phyloP scores from a whole-genome alignment of 768 basidiomycete genomes.

The Cyclocybe cylindracea region DNA sequence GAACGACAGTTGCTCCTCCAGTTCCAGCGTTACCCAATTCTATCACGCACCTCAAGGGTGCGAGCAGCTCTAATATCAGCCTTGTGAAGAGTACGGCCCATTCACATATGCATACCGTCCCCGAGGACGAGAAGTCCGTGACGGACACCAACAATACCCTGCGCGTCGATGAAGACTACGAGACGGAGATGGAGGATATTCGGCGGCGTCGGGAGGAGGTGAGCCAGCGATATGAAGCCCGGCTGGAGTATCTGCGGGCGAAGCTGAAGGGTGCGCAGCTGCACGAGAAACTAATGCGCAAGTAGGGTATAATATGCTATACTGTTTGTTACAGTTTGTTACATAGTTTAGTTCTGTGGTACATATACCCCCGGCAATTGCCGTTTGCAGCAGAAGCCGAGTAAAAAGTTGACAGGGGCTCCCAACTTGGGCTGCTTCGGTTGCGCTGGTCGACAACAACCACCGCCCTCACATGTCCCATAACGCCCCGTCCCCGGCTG shows the following conservation, averaged over 20 bases:
- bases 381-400: slow-evolving; percentile 20
- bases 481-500: slow-evolving; percentile 25
- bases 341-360: slow-evolving; percentile 17
- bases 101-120: slow-evolving; percentile 51
- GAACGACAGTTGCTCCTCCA: slow-evolving; percentile 30
- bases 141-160: slow-evolving; percentile 24
- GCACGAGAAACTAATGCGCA: slow-evolving; percentile 77
- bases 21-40: slow-evolving; percentile 32
- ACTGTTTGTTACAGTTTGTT: slow-evolving; percentile 5
- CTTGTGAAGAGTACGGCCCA: slow-evolving; percentile 51
- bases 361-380: slow-evolving; percentile 23
- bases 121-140: slow-evolving; percentile 42
- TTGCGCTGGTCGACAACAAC: slow-evolving; percentile 24
- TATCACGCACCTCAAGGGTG: slow-evolving; percentile 30
- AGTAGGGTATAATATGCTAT: slow-evolving; percentile 29
- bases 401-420: slow-evolving; percentile 13
- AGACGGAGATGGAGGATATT: slow-evolving; percentile 70
- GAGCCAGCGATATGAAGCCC: slow-evolving; percentile 67
- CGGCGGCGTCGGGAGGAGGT: slow-evolving; percentile 72
- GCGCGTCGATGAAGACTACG: slow-evolving; percentile 37
- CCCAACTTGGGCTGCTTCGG: slow-evolving; percentile 15
- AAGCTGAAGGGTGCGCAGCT: slow-evolving; percentile 83
- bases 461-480: slow-evolving; percentile 26
- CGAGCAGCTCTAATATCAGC: slow-evolving; percentile 45
- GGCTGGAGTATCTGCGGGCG: slow-evolving; percentile 79